These are phyloP conservation scores for Acidomyces sp. DNA, from an alignment of 495 filamentous ascomycete species.

Conservation along the genomic window DNA sequence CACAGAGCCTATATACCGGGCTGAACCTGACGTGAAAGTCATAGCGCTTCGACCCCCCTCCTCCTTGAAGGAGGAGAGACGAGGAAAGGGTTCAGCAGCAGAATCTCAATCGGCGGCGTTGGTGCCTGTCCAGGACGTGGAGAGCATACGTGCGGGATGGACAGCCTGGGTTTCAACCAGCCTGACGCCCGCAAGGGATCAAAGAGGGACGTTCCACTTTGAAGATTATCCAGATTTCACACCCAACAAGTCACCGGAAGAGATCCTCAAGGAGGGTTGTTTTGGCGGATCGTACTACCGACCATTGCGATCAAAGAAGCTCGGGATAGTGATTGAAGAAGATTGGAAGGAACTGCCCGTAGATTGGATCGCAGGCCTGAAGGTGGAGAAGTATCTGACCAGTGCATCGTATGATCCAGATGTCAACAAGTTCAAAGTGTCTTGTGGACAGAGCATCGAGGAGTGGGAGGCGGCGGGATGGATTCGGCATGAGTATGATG, in stretches of 20 bases:
- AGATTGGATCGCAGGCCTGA: constrained; percentile 30
- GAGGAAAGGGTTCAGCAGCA: not conserved
- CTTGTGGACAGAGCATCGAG: constrained; percentile 38
- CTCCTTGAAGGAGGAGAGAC: not conserved
- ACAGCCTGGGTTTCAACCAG: constrained; percentile 30
- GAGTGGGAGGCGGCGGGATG: constrained; percentile 39
- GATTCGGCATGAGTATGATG: constrained; percentile 35
- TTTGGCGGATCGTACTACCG: constrained; percentile 40
- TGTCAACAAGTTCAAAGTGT: constrained; percentile 36
- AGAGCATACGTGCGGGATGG: constrained; percentile 29
- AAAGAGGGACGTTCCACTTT: constrained; percentile 31
- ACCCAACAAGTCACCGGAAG: constrained; percentile 38
- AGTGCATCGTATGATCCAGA: constrained; percentile 30
- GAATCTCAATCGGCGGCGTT: constrained; percentile 6
- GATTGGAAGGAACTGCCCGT: constrained; percentile 34
- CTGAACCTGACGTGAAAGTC: constrained; percentile 13
- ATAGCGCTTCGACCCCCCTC: constrained; percentile 5
- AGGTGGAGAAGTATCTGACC: constrained; percentile 27
- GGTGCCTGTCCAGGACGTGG: constrained; percentile 23
- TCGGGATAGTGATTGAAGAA: constrained; percentile 29
- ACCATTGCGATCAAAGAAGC: constrained; percentile 28
- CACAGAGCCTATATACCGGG: constrained; percentile 20
- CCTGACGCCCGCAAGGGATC: constrained; percentile 28
- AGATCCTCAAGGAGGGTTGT: constrained; percentile 34
- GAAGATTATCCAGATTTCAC: constrained; percentile 30